A percentile compares a stretch with the other conserved stretches of the same genome.
Conservation (phyloP, 2,329 filamentous ascomycete genomes). For the Lachnellula subtilissima region DNA sequence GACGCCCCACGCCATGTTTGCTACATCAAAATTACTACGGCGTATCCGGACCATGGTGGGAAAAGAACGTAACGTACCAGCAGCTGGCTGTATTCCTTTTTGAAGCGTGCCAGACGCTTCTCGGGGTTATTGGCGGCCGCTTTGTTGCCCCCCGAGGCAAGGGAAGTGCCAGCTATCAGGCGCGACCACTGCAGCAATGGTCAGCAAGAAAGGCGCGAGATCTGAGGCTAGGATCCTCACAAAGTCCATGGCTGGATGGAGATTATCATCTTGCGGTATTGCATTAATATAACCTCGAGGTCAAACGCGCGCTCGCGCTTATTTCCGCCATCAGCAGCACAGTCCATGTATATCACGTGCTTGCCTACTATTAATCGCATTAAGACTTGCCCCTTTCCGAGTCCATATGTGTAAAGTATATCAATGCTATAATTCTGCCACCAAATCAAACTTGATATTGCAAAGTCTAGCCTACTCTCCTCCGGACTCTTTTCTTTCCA, state of each 20-base stretch:
- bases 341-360: background rate
- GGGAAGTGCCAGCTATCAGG: conserved; percentile 57
- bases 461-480: no score
- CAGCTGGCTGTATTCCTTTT: conserved; percentile 60
- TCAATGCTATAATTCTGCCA: no score
- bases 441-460: no score
- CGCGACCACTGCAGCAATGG: conserved; percentile 53
- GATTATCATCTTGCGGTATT: conserved; percentile 6
- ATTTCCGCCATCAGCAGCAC: background rate
- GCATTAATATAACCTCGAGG: conserved; percentile 3
- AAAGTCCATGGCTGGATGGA: conserved; percentile 25
- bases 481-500: no score
- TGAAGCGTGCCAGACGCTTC: conserved; percentile 60
- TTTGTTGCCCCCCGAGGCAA: conserved; percentile 51
- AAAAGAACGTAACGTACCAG: conserved; percentile 41
- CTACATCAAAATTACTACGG: conserved; percentile 28
- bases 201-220: conserved; percentile 10
- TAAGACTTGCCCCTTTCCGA: background rate
- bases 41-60: background rate
- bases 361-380: background rate
- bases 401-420: no score
- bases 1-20: conserved; percentile 58
- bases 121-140: conserved; percentile 59
- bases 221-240: conserved; percentile 15
- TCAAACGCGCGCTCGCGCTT: conserved; percentile 6